A percentile compares a stretch with the other conserved stretches of the same genome.
Conservation (phyloP, 2,329 filamentous ascomycete genomes). For the Rutstroemia sp. region DNA sequence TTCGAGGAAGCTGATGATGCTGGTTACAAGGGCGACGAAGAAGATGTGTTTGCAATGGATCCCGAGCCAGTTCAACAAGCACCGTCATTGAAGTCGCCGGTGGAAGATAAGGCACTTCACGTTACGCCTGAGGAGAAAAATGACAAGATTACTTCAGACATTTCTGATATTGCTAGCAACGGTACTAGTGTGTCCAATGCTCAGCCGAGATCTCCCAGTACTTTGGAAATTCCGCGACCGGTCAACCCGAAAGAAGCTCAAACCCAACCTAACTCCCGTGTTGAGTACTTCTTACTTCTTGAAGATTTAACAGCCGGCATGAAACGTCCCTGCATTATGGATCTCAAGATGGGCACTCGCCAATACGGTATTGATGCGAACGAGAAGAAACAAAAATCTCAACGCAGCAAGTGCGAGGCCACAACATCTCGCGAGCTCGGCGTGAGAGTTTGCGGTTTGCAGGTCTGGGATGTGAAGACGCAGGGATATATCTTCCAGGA, state of each 20-base stretch:
- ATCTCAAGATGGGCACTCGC: conserved; percentile 96
- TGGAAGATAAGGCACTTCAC: neutral
- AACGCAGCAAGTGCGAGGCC: conserved; percentile 83
- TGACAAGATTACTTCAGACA: neutral
- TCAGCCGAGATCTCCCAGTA: neutral
- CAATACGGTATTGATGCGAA: conserved; percentile 92
- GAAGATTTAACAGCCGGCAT: conserved; percentile 96
- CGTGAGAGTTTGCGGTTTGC: conserved; percentile 89
- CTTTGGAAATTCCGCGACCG: conserved; percentile 44
- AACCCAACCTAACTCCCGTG: conserved; percentile 53
- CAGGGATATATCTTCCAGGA: conserved; percentile 92
- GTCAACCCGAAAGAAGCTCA: conserved; percentile 74
- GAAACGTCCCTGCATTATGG: conserved; percentile 93
- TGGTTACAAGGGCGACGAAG: conserved; percentile 68
- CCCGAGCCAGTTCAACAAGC: conserved; percentile 23
- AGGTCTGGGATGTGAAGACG: conserved; percentile 84
- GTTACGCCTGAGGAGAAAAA: neutral
- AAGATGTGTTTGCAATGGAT: conserved; percentile 65
- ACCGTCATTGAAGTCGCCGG: neutral
- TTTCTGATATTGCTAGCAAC: neutral
- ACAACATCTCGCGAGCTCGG: conserved; percentile 90
- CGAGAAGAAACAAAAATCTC: conserved; percentile 87
- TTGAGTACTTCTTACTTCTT: conserved; percentile 86
- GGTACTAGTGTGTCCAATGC: neutral
- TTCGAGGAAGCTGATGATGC: conserved; percentile 84